phyloP scores from a whole-genome alignment of 2,329 filamentous ascomycete genomes.

The Escovopsis sp. region DNA sequence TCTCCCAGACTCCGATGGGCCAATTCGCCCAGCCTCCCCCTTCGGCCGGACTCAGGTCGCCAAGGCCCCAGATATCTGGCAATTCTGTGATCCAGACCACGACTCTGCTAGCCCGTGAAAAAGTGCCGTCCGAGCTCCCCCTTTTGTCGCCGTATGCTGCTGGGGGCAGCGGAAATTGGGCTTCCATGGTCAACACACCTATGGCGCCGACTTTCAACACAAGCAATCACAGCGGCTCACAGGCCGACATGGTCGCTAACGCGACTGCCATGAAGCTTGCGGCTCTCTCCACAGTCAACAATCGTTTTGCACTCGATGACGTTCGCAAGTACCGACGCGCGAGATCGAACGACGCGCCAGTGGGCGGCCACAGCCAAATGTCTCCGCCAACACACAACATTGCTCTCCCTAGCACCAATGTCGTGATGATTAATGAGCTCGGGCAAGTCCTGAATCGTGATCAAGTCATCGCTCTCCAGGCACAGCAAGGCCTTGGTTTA shows the following conservation, averaged over 20 bases:
- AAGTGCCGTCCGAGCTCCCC: conserved; percentile 55
- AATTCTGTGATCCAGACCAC: conserved; percentile 69
- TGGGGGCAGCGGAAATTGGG: conserved; percentile 81
- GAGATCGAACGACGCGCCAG: conserved; percentile 71
- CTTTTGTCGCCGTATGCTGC: conserved; percentile 67
- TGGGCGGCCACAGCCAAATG: conserved; percentile 44
- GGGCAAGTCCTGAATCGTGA: conserved; percentile 78
- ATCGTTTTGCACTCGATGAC: conserved; percentile 91
- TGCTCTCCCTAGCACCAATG: conserved; percentile 55
- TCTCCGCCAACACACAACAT: conserved; percentile 50
- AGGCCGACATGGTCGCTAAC: conserved; percentile 97
- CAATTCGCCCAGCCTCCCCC: conserved; percentile 80
- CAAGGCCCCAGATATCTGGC: conserved; percentile 53
- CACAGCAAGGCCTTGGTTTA: conserved; percentile 46
- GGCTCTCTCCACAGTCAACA: conserved; percentile 93
- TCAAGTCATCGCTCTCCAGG: conserved; percentile 69
- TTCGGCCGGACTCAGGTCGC: conserved; percentile 62
- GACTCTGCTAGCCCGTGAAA: conserved; percentile 58
- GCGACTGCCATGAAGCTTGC: conserved; percentile 98
- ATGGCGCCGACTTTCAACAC: conserved; percentile 77
- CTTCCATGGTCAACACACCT: conserved; percentile 94
- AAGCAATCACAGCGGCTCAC: conserved; percentile 38
- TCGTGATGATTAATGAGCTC: conserved; percentile 90
- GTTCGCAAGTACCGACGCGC: conserved; percentile 90
- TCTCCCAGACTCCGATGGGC: conserved; percentile 74